phyloP scores from a whole-genome alignment of 1,284 basidiomycete species.

The Naganishia cerealis region DNA sequence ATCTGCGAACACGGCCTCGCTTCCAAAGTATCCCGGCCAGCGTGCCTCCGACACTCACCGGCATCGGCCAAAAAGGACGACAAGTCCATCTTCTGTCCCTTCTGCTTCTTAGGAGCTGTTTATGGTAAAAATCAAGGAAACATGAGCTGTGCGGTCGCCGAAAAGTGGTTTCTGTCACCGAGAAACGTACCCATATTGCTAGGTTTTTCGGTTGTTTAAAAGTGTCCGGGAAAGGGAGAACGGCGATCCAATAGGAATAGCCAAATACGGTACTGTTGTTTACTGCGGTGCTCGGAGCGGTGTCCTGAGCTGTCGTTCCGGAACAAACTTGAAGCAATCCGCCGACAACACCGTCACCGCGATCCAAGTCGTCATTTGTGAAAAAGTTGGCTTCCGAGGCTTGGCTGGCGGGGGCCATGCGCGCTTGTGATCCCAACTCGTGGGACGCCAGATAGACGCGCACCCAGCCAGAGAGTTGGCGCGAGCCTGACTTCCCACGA shows the following conservation, averaged over 20 bases:
- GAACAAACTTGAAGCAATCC: not conserved
- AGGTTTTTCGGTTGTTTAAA: not conserved
- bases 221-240: not conserved
- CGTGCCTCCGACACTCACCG: slow-evolving; percentile 58
- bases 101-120: slow-evolving; percentile 62
- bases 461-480: not conserved
- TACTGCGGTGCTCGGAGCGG: not conserved
- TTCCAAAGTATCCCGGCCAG: not conserved
- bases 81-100: slow-evolving; percentile 85
- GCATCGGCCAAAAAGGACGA: slow-evolving; percentile 83
- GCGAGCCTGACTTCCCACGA: not conserved
- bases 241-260: too few relatives aligned
- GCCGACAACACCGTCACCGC: not conserved
- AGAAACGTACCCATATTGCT: slow-evolving; percentile 12
- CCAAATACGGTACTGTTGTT: not conserved
- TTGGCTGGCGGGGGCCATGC: not conserved
- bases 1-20: not conserved
- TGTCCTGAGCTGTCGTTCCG: not conserved
- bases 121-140: not conserved
- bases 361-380: slow-evolving; percentile 18
- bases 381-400: slow-evolving; percentile 28
- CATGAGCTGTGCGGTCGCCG: not conserved
- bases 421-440: too few relatives aligned
- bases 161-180: not conserved
- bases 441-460: too few relatives aligned